phyloP scores from a whole-genome alignment of 768 basidiomycete species.

The Russula griseocarnosa region DNA sequence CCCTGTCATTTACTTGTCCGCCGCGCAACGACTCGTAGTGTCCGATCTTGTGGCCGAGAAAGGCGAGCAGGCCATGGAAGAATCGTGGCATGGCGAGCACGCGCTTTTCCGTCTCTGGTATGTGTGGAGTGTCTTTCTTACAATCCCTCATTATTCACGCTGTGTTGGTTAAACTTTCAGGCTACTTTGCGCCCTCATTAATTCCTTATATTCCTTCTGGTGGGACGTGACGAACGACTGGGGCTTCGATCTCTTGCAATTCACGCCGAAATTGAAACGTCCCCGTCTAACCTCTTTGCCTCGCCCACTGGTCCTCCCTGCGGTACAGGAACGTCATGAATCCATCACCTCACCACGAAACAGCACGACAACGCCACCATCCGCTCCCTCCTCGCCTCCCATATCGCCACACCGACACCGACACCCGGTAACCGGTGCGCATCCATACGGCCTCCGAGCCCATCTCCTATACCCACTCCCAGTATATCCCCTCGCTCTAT shows the following conservation, averaged over 20 bases:
- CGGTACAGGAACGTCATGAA: slow-evolving; percentile 39
- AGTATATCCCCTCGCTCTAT: slow-evolving; percentile 77
- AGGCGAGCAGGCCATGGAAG: slow-evolving; percentile 42
- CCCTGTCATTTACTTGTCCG: slow-evolving; percentile 92
- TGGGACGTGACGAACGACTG: slow-evolving; percentile 99
- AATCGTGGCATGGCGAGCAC: slow-evolving; percentile 71
- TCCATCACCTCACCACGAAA: slow-evolving; percentile 28
- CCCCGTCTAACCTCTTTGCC: slow-evolving; percentile 36
- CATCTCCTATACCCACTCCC: slow-evolving; percentile 75
- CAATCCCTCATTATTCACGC: neutral
- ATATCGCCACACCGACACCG: neutral
- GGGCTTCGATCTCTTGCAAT: slow-evolving; percentile 76
- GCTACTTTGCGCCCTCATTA: slow-evolving; percentile 79
- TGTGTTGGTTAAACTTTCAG: slow-evolving; percentile 39
- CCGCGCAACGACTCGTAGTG: slow-evolving; percentile 74
- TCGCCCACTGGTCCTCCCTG: slow-evolving; percentile 45
- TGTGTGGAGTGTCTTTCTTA: neutral
- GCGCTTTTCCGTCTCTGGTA: slow-evolving; percentile 83
- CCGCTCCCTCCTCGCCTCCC: slow-evolving; percentile 4
- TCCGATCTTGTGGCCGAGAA: slow-evolving; percentile 52
- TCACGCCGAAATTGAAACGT: slow-evolving; percentile 17
- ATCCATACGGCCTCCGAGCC: slow-evolving; percentile 72
- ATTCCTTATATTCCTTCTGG: slow-evolving; percentile 96
- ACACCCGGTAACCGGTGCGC: slow-evolving; percentile 29
- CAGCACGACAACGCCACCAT: slow-evolving; percentile 4